Evolutionary conservation across 805 yeast species (phyloP), one percentile per base, ranked within the genome.

Genomic region (Ogataea populi-albae): DNA sequence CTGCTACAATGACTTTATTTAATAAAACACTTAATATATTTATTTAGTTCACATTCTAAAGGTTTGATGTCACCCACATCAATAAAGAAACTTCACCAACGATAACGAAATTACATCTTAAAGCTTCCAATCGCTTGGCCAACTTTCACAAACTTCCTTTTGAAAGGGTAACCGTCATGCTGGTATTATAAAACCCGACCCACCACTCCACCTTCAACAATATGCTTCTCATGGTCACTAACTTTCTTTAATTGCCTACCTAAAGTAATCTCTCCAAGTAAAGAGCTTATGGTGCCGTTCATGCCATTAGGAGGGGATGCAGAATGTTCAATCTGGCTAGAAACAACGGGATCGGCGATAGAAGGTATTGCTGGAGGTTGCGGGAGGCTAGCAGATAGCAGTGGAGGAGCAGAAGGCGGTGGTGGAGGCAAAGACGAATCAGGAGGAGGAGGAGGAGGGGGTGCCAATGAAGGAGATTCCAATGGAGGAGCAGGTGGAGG

Each of bases 221-320:
- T 62, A 27, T 66, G 68, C 47, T 73, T 68, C 37, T 73, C 68
- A 21, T 60, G 55, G 4, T 71, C 73, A 35, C 65, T 64, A 3
- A 79, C 84, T 47, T 65, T 75, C 41, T 63, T 70, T 52, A 79
- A 66, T 2, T 66, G 33, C 24, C 58, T 66, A 3, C 86, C 86
- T 1, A 70, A 62, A 8, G 64, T 62, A 34, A 79, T 79, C 52
- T 79, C 79, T 3, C 80, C 79, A 35, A 80, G 61, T 17, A 80
- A 55, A 27, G 67, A 61, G 18, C 57, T 57, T 17, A 64, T 58
- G 10, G 59, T 35, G 22, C 38, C 39, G 3, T 61, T 49, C 5
- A 59, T 60, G 16, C 56, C 46, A n/a, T 64, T 56, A 3, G 62
- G 48, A 17, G 63, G 50, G 7, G 65, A 45, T 5, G 57, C 41